Percentiles rank a stretch among this genome's conserved stretches.
Conservation (phyloP, 768 basidiomycete genomes). For the Atractiella rhizophila region DNA sequence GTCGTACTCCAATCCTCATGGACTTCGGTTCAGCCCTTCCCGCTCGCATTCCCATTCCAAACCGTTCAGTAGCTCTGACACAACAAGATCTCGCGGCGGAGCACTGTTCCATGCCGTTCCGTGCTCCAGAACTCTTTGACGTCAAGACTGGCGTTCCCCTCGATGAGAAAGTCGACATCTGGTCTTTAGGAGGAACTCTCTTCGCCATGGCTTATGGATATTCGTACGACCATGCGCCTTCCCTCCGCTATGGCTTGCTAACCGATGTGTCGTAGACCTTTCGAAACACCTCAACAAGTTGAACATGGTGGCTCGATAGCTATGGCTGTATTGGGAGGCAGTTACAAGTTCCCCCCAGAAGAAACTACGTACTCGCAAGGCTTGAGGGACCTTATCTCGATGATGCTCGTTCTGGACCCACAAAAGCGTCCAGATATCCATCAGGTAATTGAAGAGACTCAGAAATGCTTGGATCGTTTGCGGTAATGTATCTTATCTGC, state of each 20-base stretch:
- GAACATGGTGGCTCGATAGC: slow-evolving; percentile 91
- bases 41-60: slow-evolving; percentile 58
- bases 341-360: slow-evolving; percentile 56
- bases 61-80: slow-evolving; percentile 56
- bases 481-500: no score
- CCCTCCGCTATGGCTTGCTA: no score
- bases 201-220: slow-evolving; percentile 84
- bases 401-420: slow-evolving; percentile 60
- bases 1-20: slow-evolving; percentile 66
- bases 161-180: slow-evolving; percentile 53
- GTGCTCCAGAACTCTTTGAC: slow-evolving; percentile 91
- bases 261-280: no score
- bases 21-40: slow-evolving; percentile 83
- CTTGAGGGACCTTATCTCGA: slow-evolving; percentile 53
- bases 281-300: slow-evolving; percentile 71
- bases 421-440: slow-evolving; percentile 62
- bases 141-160: slow-evolving; percentile 67
- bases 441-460: slow-evolving; percentile 28
- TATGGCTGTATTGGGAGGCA: slow-evolving; percentile 77
- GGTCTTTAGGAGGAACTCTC: slow-evolving; percentile 89
- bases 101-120: slow-evolving; percentile 94
- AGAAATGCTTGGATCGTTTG: no score
- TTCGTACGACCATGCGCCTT: no score
- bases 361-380: slow-evolving; percentile 61
- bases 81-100: slow-evolving; percentile 96